A percentile compares a stretch with the other conserved stretches of the same genome.
Evolutionary conservation across 345 rosid species (phyloP).

Genomic region (Eucalyptus coolabah): DNA sequence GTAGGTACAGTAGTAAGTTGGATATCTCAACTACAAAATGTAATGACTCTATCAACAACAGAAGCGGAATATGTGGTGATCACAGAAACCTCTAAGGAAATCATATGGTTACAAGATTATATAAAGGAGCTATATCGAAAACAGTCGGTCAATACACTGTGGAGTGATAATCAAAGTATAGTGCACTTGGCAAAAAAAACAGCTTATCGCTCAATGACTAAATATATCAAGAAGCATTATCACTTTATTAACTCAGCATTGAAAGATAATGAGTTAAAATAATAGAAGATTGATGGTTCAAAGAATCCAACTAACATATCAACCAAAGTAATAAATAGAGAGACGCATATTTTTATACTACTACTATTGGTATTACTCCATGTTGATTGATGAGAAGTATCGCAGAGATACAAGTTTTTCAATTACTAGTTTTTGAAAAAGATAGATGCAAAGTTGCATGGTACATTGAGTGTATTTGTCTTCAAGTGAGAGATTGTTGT

Average conservation of each 20-base stretch:
- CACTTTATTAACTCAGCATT: neutral
- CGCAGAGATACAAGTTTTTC: rapidly evolving
- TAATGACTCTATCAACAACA: no score
- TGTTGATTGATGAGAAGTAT: neutral
- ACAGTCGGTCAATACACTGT: rapidly evolving
- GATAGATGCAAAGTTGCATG: neutral
- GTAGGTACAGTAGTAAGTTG: no score
- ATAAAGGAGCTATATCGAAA: no score
- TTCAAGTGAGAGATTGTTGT: no score
- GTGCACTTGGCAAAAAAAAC: neutral
- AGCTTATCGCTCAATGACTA: neutral
- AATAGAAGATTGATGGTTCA: rapidly evolving
- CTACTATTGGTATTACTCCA: neutral
- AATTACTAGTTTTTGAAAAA: no score
- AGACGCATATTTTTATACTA: no score
- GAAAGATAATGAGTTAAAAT: neutral
- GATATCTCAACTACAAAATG: no score
- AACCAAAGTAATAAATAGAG: neutral
- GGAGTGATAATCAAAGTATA: neutral
- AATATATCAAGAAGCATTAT: no score
- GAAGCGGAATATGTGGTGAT: rapidly evolving
- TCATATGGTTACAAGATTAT: no score
- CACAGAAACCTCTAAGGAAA: rapidly evolving
- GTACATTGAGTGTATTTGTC: no score
- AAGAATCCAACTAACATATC: neutral